Evolutionary conservation across 2,329 filamentous ascomycete species (phyloP), one percentile per base, ranked within the genome.

Genomic region (Xylaria arbuscula): DNA sequence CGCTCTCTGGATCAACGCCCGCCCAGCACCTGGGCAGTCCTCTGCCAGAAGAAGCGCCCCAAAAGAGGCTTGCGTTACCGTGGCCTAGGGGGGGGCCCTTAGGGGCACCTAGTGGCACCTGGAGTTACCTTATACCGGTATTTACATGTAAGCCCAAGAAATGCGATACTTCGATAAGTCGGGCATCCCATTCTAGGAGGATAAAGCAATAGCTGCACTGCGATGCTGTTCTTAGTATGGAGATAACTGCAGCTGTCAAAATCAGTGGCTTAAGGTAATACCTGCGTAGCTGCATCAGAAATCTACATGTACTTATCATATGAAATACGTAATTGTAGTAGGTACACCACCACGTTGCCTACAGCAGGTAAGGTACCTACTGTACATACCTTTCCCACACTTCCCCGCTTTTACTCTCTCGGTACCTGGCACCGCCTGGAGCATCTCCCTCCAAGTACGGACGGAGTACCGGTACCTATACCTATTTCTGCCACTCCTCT

Each of bases 401-500:
- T 57, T 55, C 19, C 50, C 13, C 28, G 28, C 28, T 28, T 28
- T 28, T 28, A 28, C 28, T 28, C 28, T 28, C 28, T 28, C 28
- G 28, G 28, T 28, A 28, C 28, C 28, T 28, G 28, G 28, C 28
- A 28, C 5, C 28, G 3, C 28, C 28, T 28, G 5, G 5, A 28
- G 28, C 28, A 28, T 28, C 28, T 28, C n/a, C n/a, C n/a, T n/a
- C n/a, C n/a, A n/a, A n/a, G n/a, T 15, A 13, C 24, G 15, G 3
- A 45, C 40, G 15, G 5, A 40, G 9, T 40, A 40, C n/a, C n/a
- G 9, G 36, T 40, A 17, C 15, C 6, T 17, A 45, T 15, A 17
- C 15, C 9, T n/a, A 10, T 45, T 75, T 75, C 72, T 76, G 72
- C 72, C 72, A 22, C 32, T 32, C 19, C 40, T 65, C 64, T 53